Conservation (phyloP, 441 rosid genomes). For the Arabidopsis lyrata region DNA sequence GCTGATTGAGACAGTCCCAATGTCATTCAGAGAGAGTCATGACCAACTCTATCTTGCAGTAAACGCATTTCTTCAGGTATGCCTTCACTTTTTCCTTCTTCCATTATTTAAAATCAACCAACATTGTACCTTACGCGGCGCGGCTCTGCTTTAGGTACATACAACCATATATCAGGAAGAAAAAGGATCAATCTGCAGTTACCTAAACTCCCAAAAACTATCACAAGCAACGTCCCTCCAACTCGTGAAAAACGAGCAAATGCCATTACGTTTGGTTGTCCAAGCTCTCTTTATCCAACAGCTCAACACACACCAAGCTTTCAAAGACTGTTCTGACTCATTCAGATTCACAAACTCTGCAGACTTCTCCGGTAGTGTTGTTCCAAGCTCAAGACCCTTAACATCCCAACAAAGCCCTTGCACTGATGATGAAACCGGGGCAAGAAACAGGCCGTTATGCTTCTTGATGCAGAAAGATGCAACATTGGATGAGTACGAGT, state of each 20-base stretch:
- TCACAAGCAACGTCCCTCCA: slow-evolving; percentile 75
- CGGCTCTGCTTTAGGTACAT: slow-evolving; percentile 52
- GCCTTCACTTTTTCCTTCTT: neutral
- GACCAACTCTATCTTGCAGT: slow-evolving; percentile 74
- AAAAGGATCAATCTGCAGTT: slow-evolving; percentile 65
- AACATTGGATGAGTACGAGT: slow-evolving; percentile 61
- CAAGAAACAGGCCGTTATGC: slow-evolving; percentile 53
- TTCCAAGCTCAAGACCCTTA: slow-evolving; percentile 58
- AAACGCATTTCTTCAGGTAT: slow-evolving; percentile 68
- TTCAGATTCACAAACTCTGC: slow-evolving; percentile 58
- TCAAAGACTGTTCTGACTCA: slow-evolving; percentile 80
- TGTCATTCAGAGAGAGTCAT: slow-evolving; percentile 67
- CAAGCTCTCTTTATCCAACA: slow-evolving; percentile 82
- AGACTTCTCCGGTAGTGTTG: slow-evolving; percentile 63
- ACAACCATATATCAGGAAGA: slow-evolving; percentile 63
- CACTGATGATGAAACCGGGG: slow-evolving; percentile 53
- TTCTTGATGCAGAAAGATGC: slow-evolving; percentile 59
- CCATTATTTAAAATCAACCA: neutral
- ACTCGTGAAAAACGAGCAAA: slow-evolving; percentile 78
- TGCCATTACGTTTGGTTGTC: slow-evolving; percentile 80
- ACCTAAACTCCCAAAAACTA: slow-evolving; percentile 75
- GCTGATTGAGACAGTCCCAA: slow-evolving; percentile 66
- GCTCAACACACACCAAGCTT: slow-evolving; percentile 76
- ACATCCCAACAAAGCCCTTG: slow-evolving; percentile 59
- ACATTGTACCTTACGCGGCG: neutral